Conservation (phyloP, 805 yeast genomes). For the Pichia cabralensis region DNA sequence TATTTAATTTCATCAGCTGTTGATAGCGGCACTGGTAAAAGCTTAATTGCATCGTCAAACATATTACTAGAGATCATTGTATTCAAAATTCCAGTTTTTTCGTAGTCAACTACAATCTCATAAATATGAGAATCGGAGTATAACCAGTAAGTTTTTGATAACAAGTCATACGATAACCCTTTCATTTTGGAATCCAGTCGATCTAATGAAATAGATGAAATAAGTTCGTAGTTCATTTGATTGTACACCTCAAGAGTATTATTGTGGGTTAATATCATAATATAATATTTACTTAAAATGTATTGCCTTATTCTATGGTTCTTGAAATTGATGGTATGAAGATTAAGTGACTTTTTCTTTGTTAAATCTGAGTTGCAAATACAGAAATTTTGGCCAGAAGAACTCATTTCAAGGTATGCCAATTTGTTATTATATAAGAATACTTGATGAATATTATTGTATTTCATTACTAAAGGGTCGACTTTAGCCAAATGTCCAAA, state of each 20-base stretch:
- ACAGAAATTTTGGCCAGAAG: no score
- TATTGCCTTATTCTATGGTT: no score
- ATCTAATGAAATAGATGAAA: conserved; percentile 26
- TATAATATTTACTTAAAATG: no score
- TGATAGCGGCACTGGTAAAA: conserved; percentile 3
- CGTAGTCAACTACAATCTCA: conserved; percentile 65
- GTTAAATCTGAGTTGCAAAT: no score
- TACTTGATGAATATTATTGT: no score
- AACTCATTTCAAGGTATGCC: no score
- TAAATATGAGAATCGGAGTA: conserved; percentile 50
- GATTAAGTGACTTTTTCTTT: no score
- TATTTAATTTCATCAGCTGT: conserved; percentile 27
- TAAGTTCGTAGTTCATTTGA: conserved; percentile 40
- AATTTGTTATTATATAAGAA: no score
- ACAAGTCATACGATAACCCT: conserved; percentile 42
- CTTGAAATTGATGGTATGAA: no score
- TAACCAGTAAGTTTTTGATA: conserved; percentile 63
- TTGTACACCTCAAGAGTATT: conserved; percentile 36
- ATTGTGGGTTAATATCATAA: conserved; percentile 34
- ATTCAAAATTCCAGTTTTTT: conserved; percentile 68
- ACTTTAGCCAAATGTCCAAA: conserved; percentile 12
- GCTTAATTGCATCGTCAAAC: conserved; percentile 57
- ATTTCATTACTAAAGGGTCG: conserved; percentile 14
- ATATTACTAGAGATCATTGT: conserved; percentile 38
- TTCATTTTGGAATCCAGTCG: conserved; percentile 27